Base-by-base conservation (phyloP, 208 protist genomes). In the Leptomonas pyrrhocoris region DNA sequence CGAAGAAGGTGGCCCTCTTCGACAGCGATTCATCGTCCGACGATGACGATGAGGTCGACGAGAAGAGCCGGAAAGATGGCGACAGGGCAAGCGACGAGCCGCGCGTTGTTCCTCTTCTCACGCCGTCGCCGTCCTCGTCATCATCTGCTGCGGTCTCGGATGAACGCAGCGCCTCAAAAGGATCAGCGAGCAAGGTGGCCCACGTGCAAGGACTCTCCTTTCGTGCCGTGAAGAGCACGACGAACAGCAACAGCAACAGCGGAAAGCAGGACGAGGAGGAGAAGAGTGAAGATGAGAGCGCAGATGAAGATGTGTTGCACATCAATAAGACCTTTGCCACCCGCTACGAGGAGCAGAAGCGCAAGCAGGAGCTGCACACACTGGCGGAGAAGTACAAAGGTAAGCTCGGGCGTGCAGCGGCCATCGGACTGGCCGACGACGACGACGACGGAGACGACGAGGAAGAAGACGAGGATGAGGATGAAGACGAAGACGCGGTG, bases 301-400 rank as follows among this genome's bases (percentile, higher is more conserved):
- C 27, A 5, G 65, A 79, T 18, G 68, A 56, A 21, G 67, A 48
- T 18, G 77, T 54, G 6, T 71, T 94, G 34, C 80, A 56, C 69
- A 92, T 97, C 50, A 96, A 97, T 59, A 73, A 82, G 23, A 62
- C 76, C 34, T 97, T 93, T 74, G 93, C 93, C 18, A 67, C 74
- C 13, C 87, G 91, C 61, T 97, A 92, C 57, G 93, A 96, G 55
- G 78, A 91, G 61, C 85, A 94, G 72, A 97, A 97, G 80, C 84
- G 90, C 25, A 88, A 92, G 69, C 84, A 97, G 65, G 93, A 97
- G 68, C 73, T 95, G 19, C 89, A 92, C 64, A 82, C 70, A n/a
- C 77, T 97, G 15, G 90, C 84, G 16, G 79, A 91, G 54, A 97
- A 95, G 77, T 94, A 95, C 79, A 84, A 81, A 40, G 79, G 90